phyloP scores from a whole-genome alignment of 2,329 filamentous ascomycete genomes.

The Exophiala bonariae region DNA sequence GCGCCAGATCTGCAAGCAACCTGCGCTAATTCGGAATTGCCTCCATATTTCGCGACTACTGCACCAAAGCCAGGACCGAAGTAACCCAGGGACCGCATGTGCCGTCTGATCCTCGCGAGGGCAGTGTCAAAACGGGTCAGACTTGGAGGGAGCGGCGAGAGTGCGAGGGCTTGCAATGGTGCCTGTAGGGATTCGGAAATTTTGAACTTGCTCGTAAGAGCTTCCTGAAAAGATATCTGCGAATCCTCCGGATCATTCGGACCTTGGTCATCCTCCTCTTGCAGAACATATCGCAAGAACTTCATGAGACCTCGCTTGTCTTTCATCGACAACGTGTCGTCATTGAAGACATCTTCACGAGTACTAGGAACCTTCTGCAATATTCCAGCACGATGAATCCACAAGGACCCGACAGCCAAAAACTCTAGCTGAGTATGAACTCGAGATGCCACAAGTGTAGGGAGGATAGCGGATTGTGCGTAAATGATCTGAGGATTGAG shows the following conservation, averaged over 20 bases:
- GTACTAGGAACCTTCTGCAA: constrained; percentile 79
- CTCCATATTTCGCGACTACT: constrained; percentile 90
- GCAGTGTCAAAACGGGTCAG: constrained; percentile 66
- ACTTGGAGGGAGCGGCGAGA: constrained; percentile 62
- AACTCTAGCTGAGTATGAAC: constrained; percentile 91
- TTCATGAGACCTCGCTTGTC: constrained; percentile 89
- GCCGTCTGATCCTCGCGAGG: constrained; percentile 70
- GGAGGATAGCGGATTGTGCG: constrained; percentile 73
- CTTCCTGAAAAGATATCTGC: constrained; percentile 53
- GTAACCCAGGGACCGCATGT: constrained; percentile 81
- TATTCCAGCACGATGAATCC: constrained; percentile 58
- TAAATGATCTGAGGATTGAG: constrained; percentile 87
- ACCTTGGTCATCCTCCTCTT: constrained; percentile 58
- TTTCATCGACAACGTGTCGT: constrained; percentile 71
- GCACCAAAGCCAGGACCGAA: constrained; percentile 89
- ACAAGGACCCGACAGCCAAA: constrained; percentile 89
- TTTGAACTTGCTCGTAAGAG: constrained; percentile 57
- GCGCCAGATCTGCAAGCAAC: constrained; percentile 87
- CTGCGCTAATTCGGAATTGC: constrained; percentile 83
- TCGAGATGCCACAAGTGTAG: constrained; percentile 81
- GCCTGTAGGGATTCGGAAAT: constrained; percentile 68
- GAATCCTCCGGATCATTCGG: constrained; percentile 53
- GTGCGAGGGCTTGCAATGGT: constrained; percentile 67
- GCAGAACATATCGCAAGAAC: constrained; percentile 82
- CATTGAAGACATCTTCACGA: constrained; percentile 86